Base-by-base conservation (phyloP, 2,329 filamentous ascomycete genomes). In the Ascochyta rabiei region DNA sequence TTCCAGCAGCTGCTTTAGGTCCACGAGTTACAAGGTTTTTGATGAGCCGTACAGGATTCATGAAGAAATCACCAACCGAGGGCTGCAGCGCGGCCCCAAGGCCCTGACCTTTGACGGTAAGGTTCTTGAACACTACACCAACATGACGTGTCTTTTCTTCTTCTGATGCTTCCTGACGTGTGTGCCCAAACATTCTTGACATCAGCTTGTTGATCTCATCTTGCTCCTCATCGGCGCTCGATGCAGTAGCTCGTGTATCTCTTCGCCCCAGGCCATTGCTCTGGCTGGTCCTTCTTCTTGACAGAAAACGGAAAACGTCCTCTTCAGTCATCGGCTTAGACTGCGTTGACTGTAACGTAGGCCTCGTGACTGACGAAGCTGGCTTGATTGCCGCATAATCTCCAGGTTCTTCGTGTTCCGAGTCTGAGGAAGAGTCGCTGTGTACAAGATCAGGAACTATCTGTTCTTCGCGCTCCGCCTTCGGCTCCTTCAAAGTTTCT, bases 121-220 rank as follows among this genome's bases (percentile, higher is more conserved):
- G 76, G 50, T 86, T 79, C 59, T 83, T 79, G 84, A 86, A 90
- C 1, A 87, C 84, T 0, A 90, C 79, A 21, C 87, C 88, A 3
- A 89, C 80, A 67, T 90, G 88, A 19, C 87, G 78, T 0, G 86
- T 88, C 68, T 89, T 85, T 62, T 89, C 87, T 57, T 89, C 87
- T 57, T 89, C 84, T 0, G 86, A 88, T n/a, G 84, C 77, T 39
- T 82, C 80, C 61, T 88, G 86, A 6, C 88, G 80, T 18, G 83
- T 82, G 30, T 80, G 76, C 6, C 88, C 88, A 64, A 90, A 91
- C 82, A 91, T 89, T 3, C 84, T 84, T 0, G 86, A 89, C 78
- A 91, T 85, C 34, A 90, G 74, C 10, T 79, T 77, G 45, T 86
- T 80, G 28, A 88, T 82, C 63, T 86, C 84, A n/a, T 78, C 77